phyloP scores from a whole-genome alignment of 768 basidiomycete genomes.

The Panaeolus papilionaceus region DNA sequence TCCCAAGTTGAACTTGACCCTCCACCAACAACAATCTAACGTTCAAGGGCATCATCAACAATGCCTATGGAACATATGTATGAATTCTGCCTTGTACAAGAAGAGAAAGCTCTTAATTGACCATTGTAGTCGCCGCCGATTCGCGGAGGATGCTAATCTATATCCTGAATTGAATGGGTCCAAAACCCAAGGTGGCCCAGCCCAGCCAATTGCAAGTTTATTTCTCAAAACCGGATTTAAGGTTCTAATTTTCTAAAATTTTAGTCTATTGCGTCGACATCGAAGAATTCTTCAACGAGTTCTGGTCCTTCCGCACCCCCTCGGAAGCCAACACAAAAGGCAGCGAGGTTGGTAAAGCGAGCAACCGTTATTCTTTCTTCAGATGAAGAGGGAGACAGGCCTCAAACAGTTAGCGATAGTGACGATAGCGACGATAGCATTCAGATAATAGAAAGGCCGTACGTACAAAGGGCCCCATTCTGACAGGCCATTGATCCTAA shows the following conservation, averaged over 20 bases:
- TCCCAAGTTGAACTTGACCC: constrained; percentile 12
- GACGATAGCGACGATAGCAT: constrained; percentile 19
- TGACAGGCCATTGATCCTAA: background rate
- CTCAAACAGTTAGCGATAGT: constrained; percentile 20
- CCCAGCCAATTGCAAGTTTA: constrained; percentile 36
- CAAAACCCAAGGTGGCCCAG: constrained; percentile 27
- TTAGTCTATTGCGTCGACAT: constrained; percentile 36
- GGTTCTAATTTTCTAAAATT: background rate
- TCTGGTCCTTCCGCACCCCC: constrained; percentile 17
- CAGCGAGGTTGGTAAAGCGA: constrained; percentile 15
- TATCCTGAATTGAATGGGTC: constrained; percentile 40
- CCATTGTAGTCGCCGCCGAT: constrained; percentile 35
- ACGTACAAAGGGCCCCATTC: constrained; percentile 6
- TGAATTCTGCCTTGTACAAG: constrained; percentile 6
- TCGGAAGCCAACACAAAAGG: background rate
- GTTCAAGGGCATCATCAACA: background rate
- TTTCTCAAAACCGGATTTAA: background rate
- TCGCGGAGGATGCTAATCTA: constrained; percentile 37
- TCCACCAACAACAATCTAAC: background rate
- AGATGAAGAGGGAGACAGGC: constrained; percentile 42
- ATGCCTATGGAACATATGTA: constrained; percentile 46
- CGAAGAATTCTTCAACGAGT: constrained; percentile 22
- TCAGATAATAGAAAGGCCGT: constrained; percentile 7
- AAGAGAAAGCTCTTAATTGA: background rate
- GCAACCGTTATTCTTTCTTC: constrained; percentile 42